Conservation (phyloP, 768 basidiomycete genomes). For the Tubosaeta sp. region DNA sequence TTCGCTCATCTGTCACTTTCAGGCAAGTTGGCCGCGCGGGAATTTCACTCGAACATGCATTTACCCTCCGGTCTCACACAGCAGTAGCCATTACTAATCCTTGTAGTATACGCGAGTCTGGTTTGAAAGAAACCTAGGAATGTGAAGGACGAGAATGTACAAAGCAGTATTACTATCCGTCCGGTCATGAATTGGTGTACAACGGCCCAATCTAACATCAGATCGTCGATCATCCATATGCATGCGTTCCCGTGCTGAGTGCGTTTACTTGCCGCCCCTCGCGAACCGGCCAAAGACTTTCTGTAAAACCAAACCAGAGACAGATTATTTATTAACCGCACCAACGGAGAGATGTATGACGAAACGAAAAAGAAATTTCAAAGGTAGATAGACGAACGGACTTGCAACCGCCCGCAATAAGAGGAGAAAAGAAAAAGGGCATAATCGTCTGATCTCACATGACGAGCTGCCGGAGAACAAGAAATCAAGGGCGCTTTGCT, state of each 20-base stretch:
- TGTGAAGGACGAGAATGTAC: neutral
- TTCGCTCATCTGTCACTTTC: no score
- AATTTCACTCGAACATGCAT: no score
- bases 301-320: slow-evolving; percentile 16
- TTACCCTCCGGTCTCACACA: no score
- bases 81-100: no score
- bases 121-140: no score
- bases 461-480: neutral
- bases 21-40: no score
- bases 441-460: neutral
- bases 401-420: neutral
- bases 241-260: neutral
- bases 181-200: neutral
- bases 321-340: slow-evolving; percentile 22
- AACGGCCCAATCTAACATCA: neutral
- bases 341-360: slow-evolving; percentile 4
- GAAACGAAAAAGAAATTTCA: neutral
- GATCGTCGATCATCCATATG: neutral
- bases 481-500: slow-evolving; percentile 12
- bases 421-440: neutral
- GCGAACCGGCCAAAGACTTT: slow-evolving; percentile 26
- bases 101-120: no score
- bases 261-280: slow-evolving; percentile 21
- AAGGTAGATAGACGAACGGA: slow-evolving; percentile 2
- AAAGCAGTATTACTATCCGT: neutral